Evolutionary conservation across 768 basidiomycete species (phyloP).

Genomic region (Leccinum aurantiacum): DNA sequence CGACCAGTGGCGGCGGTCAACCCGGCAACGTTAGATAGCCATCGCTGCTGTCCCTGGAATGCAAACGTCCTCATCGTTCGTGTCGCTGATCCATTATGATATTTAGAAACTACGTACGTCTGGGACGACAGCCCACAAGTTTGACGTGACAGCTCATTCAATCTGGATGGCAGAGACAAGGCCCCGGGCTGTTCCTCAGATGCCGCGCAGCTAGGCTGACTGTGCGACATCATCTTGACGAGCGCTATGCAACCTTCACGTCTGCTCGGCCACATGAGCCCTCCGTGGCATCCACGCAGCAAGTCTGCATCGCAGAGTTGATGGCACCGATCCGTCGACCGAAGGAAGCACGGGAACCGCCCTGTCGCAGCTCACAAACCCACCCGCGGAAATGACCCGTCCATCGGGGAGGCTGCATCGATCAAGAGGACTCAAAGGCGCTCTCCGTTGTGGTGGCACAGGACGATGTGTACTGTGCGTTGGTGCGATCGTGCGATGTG

Average conservation of each 20-base stretch:
- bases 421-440: constrained; percentile 13
- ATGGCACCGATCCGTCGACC: constrained; percentile 10
- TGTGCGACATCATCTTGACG: constrained; percentile 1
- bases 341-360: constrained; percentile 12
- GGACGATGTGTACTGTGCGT: constrained; percentile 13
- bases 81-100: constrained; percentile 1
- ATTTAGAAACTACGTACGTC: constrained; percentile 1
- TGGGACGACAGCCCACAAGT: constrained; percentile 1
- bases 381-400: constrained; percentile 26
- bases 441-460: constrained; percentile 17
- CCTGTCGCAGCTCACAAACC: constrained; percentile 2
- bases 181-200: not conserved
- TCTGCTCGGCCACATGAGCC: constrained; percentile 6
- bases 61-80: not conserved
- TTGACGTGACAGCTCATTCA: constrained; percentile 2
- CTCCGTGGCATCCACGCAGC: constrained; percentile 7
- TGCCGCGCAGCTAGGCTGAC: constrained; percentile 1
- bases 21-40: constrained; percentile 6
- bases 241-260: not conserved
- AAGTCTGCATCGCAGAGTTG: constrained; percentile 3
- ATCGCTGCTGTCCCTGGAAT: constrained; percentile 7
- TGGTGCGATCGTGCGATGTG: constrained; percentile 29
- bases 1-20: constrained; percentile 20
- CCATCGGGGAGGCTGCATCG: constrained; percentile 9
- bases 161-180: constrained; percentile 6